Evolutionary conservation across 306 rosid genomes (phyloP).

Genomic region (Medicago arabica): DNA sequence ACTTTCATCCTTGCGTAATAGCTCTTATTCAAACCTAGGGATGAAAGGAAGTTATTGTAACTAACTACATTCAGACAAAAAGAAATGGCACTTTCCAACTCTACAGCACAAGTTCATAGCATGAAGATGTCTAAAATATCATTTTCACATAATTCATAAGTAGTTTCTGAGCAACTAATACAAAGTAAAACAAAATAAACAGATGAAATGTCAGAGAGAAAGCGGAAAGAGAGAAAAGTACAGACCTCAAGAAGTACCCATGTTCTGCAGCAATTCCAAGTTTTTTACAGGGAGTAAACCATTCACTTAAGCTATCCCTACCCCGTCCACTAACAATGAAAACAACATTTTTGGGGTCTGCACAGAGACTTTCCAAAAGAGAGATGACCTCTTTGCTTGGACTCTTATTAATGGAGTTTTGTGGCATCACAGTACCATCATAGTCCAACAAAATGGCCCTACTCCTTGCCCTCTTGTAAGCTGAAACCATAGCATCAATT

Average conservation of each 20-base stretch:
- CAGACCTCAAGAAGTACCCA: slow-evolving; percentile 79
- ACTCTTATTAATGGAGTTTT: slow-evolving; percentile 64
- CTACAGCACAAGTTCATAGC: slow-evolving; percentile 1
- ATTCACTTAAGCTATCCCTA: slow-evolving; percentile 64
- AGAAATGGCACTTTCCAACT: slow-evolving; percentile 7
- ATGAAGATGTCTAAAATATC: slow-evolving; percentile 22
- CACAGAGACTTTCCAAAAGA: slow-evolving; percentile 60
- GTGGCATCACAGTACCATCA: slow-evolving; percentile 89
- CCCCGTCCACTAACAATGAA: slow-evolving; percentile 89
- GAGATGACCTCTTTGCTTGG: slow-evolving; percentile 71
- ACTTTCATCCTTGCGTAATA: not conserved
- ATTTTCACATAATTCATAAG: slow-evolving; percentile 4
- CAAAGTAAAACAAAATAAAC: slow-evolving; percentile 5
- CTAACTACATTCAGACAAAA: slow-evolving; percentile 2
- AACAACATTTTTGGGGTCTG: slow-evolving; percentile 69
- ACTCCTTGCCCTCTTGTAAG: slow-evolving; percentile 60
- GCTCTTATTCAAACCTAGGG: slow-evolving; percentile 8
- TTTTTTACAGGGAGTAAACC: slow-evolving; percentile 72
- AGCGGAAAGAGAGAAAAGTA: slow-evolving; percentile 5
- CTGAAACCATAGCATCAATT: slow-evolving; percentile 62
- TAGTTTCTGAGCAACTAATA: slow-evolving; percentile 17
- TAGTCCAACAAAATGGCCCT: slow-evolving; percentile 86
- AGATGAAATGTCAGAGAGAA: slow-evolving; percentile 5
- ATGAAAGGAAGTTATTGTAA: slow-evolving; percentile 22
- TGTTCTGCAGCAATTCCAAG: slow-evolving; percentile 89